phyloP scores from a whole-genome alignment of 1,284 basidiomycete genomes.

The Rhodotorula sp. region DNA sequence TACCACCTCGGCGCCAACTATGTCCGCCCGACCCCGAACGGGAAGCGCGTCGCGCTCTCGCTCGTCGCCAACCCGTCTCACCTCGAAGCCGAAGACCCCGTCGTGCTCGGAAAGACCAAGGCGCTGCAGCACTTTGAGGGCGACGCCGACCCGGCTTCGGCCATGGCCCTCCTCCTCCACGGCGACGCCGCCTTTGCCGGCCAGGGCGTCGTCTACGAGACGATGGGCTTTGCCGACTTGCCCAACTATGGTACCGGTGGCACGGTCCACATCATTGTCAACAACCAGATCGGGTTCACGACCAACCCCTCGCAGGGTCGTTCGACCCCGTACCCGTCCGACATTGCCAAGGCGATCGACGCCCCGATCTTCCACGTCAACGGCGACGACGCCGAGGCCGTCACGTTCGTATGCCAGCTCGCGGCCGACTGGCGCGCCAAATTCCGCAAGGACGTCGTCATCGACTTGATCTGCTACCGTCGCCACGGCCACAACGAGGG shows the following conservation, averaged over 20 bases:
- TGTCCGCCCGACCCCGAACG: constrained; percentile 93
- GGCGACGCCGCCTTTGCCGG: constrained; percentile 99
- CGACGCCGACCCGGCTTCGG: constrained; percentile 68
- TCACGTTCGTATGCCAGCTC: constrained; percentile 96
- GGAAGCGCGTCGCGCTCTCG: constrained; percentile 95
- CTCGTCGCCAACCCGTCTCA: constrained; percentile 99
- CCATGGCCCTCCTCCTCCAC: constrained; percentile 93
- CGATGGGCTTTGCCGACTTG: constrained; percentile 96
- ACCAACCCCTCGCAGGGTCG: constrained; percentile 97
- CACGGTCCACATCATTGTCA: constrained; percentile 97
- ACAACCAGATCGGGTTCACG: constrained; percentile 99
- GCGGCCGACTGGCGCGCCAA: constrained; percentile 98
- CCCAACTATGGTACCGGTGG: constrained; percentile 96
- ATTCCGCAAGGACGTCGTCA: constrained; percentile 98
- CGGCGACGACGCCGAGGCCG: constrained; percentile 96
- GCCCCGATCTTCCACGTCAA: constrained; percentile 99
- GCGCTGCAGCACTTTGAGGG: constrained; percentile 94
- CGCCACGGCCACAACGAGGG: constrained; percentile 99
- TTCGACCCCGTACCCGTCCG: constrained; percentile 97
- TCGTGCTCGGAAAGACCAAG: constrained; percentile 96
- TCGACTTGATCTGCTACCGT: constrained; percentile 98
- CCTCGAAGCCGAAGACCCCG: constrained; percentile 93
- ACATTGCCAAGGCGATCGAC: constrained; percentile 98
- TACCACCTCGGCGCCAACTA: constrained; percentile 99
- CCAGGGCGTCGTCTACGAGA: constrained; percentile 98